Evolutionary conservation across 257 asterid species (phyloP).

Genomic region (Parsonsia alboflavescens): DNA sequence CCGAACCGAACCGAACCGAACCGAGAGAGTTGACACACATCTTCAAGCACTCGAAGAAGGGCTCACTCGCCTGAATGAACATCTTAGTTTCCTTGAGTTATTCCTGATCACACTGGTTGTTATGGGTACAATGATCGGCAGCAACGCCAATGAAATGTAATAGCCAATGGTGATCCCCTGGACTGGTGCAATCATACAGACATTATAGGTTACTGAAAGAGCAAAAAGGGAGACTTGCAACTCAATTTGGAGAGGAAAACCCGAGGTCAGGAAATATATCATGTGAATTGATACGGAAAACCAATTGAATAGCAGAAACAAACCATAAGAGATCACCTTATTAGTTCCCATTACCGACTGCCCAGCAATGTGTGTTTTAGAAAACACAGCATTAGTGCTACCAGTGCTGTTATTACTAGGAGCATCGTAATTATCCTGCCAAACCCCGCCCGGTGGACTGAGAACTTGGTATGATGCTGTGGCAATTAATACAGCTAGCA

Average conservation of each 20-base stretch:
- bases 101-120: conserved; percentile 18
- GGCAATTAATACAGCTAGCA: conserved; percentile 38
- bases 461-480: conserved; percentile 55
- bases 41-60: not conserved
- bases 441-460: conserved; percentile 59
- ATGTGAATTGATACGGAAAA: conserved; percentile 42
- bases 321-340: conserved; percentile 14
- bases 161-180: conserved; percentile 1
- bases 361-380: conserved; percentile 1
- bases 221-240: conserved; percentile 35
- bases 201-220: conserved; percentile 31
- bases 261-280: conserved; percentile 31
- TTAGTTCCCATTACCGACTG: conserved; percentile 7
- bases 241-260: conserved; percentile 41
- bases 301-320: conserved; percentile 42
- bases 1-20: too few species aligned
- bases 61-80: not conserved
- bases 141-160: conserved; percentile 7
- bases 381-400: not conserved
- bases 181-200: conserved; percentile 32
- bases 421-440: conserved; percentile 44
- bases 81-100: conserved; percentile 8
- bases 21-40: not conserved
- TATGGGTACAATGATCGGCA: conserved; percentile 19
- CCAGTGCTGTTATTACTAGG: conserved; percentile 3